These are phyloP conservation scores for Pelagophyceae sp. DNA, from an alignment of 352 stramenopile genomes.

Conservation along the genomic window DNA sequence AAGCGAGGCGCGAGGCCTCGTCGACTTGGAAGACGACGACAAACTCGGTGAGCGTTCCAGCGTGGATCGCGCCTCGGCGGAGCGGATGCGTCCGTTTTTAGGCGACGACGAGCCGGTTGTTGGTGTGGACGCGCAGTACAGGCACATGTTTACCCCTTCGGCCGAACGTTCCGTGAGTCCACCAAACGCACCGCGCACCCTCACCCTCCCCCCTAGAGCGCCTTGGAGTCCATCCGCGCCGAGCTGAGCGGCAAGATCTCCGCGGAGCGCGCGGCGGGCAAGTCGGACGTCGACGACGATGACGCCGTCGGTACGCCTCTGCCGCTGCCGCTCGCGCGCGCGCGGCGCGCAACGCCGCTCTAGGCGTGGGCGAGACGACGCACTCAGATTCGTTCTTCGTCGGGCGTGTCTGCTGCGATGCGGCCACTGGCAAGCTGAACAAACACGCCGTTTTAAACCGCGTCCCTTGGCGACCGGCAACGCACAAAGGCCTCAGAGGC, in stretches of 20 bases:
- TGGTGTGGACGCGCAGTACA: neutral
- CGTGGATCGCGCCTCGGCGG: neutral
- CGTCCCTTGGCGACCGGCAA: too few relatives aligned
- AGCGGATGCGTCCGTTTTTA: neutral
- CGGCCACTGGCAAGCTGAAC: neutral
- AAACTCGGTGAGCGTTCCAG: neutral
- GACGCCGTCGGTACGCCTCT: too few relatives aligned
- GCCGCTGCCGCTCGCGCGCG: too few relatives aligned
- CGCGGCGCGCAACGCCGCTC: too few relatives aligned
- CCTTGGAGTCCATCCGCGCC: neutral
- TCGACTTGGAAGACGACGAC: neutral
- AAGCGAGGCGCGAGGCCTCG: neutral
- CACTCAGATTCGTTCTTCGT: neutral
- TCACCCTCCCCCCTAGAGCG: too few relatives aligned
- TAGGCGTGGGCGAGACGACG: neutral
- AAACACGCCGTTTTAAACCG: neutral
- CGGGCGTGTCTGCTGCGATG: neutral
- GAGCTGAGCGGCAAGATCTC: neutral
- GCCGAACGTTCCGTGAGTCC: neutral
- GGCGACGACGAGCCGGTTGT: neutral
- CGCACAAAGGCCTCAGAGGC: neutral
- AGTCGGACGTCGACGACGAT: too few relatives aligned
- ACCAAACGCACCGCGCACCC: neutral
- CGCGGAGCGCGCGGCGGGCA: too few relatives aligned
- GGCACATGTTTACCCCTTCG: slow-evolving; percentile 12